Evolutionary conservation across 2,329 filamentous ascomycete genomes (phyloP), one percentile per base, ranked within the genome.

Genomic region (Colletotrichum agaves): DNA sequence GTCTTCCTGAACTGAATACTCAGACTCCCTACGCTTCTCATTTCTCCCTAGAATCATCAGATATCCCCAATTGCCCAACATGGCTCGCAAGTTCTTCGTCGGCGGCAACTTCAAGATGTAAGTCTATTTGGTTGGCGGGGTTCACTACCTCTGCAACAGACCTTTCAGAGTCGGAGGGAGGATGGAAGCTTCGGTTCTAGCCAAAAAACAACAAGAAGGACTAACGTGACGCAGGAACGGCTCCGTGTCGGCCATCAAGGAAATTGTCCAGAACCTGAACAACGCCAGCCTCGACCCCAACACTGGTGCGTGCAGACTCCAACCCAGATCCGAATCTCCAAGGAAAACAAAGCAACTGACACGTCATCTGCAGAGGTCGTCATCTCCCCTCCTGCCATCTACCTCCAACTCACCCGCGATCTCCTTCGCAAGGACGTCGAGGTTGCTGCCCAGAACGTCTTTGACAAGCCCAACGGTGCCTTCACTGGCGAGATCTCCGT

Each of bases 91-190:
- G 87, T 97, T 97, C 88, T 97, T 97, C 82, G 93, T 97, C 82
- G 94, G 94, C 82, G 94, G 94, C 80, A 99, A 99, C 91, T 98
- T 98, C 87, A 98, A 99, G 89, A 98, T 98, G 94, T 97, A 85
- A 79, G 87, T 81, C 53, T 41, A 61, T 41, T 15, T 37, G 27
- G 57, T 49, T 63, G 60, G 49, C 39, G 63, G 62, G 57, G 67
- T 61, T 39, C n/a, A 47, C 17, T 13, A 61, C 23, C 57, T 63
- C 46, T 63, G 44, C 63, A 50, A 31, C 31, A 31, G 21, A 27
- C 33, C 56, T 13, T 43, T n/a, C 35, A 31, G 23, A 23, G 50
- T 61, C 35, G 37, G 11, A 44, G 41, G 19, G 17, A 19, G 41
- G 8, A 41, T 61, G 55, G 56, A 62, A 61, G 46, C 17, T 52